Conservation (phyloP, 2,329 filamentous ascomycete genomes). For the Fusarium nodosum region DNA sequence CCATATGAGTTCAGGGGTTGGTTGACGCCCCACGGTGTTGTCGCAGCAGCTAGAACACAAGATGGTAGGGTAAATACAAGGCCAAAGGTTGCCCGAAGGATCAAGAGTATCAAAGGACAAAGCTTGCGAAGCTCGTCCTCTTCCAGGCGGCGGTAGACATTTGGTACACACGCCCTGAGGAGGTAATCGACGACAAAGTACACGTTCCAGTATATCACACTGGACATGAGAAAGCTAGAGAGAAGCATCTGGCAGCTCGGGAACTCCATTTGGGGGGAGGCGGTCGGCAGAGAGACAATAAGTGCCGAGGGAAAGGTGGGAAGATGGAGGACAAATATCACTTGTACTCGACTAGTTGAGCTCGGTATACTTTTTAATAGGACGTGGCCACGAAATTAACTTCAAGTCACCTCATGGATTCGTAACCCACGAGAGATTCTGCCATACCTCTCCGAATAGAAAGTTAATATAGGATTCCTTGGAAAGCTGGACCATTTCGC, state of each 20-base stretch:
- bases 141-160: constrained; percentile 30
- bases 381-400: constrained; percentile 7
- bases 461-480: neutral
- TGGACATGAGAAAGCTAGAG: constrained; percentile 35
- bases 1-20: constrained; percentile 40
- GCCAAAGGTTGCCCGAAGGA: constrained; percentile 48
- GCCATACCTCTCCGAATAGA: neutral
- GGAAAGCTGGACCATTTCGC: neutral
- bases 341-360: neutral
- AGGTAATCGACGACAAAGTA: constrained; percentile 28
- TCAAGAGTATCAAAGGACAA: constrained; percentile 34
- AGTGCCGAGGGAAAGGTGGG: neutral
- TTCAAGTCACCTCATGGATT: neutral
- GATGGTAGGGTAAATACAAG: constrained; percentile 42
- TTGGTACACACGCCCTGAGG: constrained; percentile 27
- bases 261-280: constrained; percentile 10
- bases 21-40: constrained; percentile 42
- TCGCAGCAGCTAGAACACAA: constrained; percentile 37
- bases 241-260: constrained; percentile 38
- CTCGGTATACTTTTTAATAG: neutral
- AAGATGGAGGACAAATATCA: neutral
- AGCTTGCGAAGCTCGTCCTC: constrained; percentile 36
- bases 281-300: neutral
- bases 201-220: constrained; percentile 42
- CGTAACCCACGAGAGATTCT: neutral